Evolutionary conservation across 2,329 filamentous ascomycete species (phyloP).

Genomic region (Tolypocladium tundrense): DNA sequence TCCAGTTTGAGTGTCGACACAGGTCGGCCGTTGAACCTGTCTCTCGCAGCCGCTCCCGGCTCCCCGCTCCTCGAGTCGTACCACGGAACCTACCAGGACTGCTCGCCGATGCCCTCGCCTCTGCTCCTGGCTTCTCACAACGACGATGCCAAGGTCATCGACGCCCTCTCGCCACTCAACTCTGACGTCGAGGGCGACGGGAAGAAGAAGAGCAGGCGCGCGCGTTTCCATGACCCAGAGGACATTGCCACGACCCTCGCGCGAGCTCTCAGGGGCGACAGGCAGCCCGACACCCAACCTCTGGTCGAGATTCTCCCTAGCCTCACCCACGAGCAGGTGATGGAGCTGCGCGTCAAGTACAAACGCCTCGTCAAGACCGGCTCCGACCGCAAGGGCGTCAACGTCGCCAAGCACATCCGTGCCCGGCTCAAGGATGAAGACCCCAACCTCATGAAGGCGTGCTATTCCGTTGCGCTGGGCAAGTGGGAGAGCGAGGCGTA

Average conservation of each 20-base stretch:
- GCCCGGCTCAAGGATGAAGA: slow-evolving; percentile 62
- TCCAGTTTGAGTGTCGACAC: slow-evolving; percentile 41
- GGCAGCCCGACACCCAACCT: slow-evolving; percentile 55
- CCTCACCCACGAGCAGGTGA: slow-evolving; percentile 77
- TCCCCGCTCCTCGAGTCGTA: slow-evolving; percentile 89
- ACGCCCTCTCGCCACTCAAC: slow-evolving; percentile 40
- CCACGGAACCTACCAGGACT: slow-evolving; percentile 84
- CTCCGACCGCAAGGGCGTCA: slow-evolving; percentile 63
- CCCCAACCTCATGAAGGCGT: slow-evolving; percentile 76
- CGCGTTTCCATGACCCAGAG: slow-evolving; percentile 75
- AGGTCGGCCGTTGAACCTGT: slow-evolving; percentile 27
- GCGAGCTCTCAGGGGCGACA: slow-evolving; percentile 59
- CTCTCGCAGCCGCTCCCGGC: slow-evolving; percentile 52
- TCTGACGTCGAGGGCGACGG: slow-evolving; percentile 34
- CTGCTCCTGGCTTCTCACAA: slow-evolving; percentile 45
- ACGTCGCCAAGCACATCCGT: slow-evolving; percentile 78
- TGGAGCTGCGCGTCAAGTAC: slow-evolving; percentile 80
- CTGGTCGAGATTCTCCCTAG: slow-evolving; percentile 77
- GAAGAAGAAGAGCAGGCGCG: slow-evolving; percentile 44
- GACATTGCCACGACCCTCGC: slow-evolving; percentile 70
- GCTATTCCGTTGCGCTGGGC: slow-evolving; percentile 81
- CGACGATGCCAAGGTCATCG: slow-evolving; percentile 37
- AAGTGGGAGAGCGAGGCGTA: slow-evolving; percentile 89
- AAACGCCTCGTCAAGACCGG: slow-evolving; percentile 81
- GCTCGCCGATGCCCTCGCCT: slow-evolving; percentile 89